Evolutionary conservation across 306 rosid species (phyloP).

Genomic region (Datisca glomerata): DNA sequence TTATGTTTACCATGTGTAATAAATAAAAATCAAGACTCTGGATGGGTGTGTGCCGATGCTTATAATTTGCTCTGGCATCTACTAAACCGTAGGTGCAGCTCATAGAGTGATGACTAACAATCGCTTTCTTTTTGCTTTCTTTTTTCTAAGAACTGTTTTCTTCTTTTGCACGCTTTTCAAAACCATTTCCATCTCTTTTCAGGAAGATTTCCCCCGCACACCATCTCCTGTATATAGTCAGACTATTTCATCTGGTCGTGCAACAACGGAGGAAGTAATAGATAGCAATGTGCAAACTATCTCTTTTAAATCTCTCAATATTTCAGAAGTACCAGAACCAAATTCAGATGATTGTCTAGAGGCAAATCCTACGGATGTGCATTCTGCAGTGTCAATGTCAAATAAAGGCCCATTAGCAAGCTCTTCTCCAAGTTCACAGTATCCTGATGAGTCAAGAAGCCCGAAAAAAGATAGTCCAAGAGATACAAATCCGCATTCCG

Average conservation of each 20-base stretch:
- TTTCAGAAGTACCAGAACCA: constrained; percentile 23
- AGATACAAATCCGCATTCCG: constrained; percentile 13
- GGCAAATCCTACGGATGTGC: constrained; percentile 11
- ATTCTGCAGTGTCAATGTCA: constrained; percentile 12
- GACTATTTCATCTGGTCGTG: constrained; percentile 27
- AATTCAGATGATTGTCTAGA: constrained; percentile 17
- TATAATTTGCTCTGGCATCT: too few species aligned
- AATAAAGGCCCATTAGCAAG: constrained; percentile 9
- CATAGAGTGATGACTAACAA: too few species aligned
- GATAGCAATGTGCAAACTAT: constrained; percentile 27
- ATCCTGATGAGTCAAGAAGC: constrained; percentile 16
- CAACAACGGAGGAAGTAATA: constrained; percentile 28
- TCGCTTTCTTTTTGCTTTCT: constrained; percentile 6
- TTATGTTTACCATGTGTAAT: too few species aligned
- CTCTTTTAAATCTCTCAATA: constrained; percentile 18
- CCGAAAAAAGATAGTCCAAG: constrained; percentile 13
- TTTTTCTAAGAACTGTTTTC: not conserved
- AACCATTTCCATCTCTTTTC: too few species aligned
- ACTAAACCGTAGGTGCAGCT: too few species aligned
- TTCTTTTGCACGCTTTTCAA: too few species aligned
- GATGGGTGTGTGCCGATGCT: too few species aligned
- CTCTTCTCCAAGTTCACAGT: constrained; percentile 14
- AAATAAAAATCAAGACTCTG: too few species aligned
- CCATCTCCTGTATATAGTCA: constrained; percentile 52
- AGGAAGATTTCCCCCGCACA: constrained; percentile 63